Percentiles rank a stretch among this genome's conserved stretches.
Evolutionary conservation across 305 asterid species (phyloP).

Genomic region (Lippia alba): DNA sequence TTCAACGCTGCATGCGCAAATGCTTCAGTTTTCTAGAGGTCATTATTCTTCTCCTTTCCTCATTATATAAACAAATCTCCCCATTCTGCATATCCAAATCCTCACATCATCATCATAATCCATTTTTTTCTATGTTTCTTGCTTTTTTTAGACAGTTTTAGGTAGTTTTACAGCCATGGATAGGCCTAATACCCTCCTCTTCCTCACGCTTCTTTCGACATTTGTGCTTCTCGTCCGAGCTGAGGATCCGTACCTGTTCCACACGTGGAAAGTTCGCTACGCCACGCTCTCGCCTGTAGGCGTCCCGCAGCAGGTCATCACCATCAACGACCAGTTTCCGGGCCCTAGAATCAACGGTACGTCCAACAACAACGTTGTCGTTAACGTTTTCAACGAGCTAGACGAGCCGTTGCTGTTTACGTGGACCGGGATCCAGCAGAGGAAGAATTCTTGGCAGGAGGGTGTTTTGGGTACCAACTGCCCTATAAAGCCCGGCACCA

Average conservation of each 20-base stretch:
- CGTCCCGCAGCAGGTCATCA: constrained; percentile 49
- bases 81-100: not conserved
- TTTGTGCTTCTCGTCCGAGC: constrained; percentile 21
- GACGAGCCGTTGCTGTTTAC: constrained; percentile 63
- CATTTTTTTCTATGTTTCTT: not conserved
- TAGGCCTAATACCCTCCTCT: not conserved
- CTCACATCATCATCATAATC: not conserved
- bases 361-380: constrained; percentile 59
- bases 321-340: constrained; percentile 59
- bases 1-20: constrained; percentile 27
- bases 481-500: constrained; percentile 52
- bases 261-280: constrained; percentile 58
- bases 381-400: constrained; percentile 55
- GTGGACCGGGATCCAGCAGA: constrained; percentile 61
- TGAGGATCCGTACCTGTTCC: constrained; percentile 53
- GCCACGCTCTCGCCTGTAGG: constrained; percentile 54
- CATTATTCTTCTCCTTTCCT: constrained; percentile 16
- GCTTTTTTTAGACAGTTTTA: not conserved
- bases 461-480: constrained; percentile 51
- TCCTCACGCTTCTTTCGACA: constrained; percentile 6
- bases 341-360: constrained; percentile 62
- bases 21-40: constrained; percentile 18
- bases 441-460: constrained; percentile 63
- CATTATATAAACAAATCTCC: constrained; percentile 27
- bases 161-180: constrained; percentile 23